Base-by-base conservation (phyloP, 768 basidiomycete genomes). In the Boletus rubescentipes region DNA sequence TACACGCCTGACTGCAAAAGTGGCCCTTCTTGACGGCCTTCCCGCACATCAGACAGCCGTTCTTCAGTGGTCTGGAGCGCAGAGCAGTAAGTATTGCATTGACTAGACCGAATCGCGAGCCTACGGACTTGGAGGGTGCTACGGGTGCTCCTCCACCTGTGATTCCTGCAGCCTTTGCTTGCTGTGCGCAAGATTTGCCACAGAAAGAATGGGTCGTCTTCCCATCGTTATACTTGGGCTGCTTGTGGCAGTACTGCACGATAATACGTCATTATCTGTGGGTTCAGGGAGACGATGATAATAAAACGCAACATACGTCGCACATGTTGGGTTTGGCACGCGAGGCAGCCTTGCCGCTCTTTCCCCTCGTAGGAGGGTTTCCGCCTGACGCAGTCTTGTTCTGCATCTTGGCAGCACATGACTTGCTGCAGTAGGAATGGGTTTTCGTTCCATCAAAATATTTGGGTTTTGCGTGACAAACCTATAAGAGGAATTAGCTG, bases 41-140 rank as follows among this genome's bases (percentile, higher is more conserved):
- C n/a, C 79, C 74, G 62, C 86, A 87, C 72, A 83, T 74, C 41
- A 87, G 62, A 61, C 86, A 87, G 77, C 70, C 49, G 70, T 78
- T 70, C 81, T 57, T 67, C 46, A 45, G 3, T 36, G 69, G 69
- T 58, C 69, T 72, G 68, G 40, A 67, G 60, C 59, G 61, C 39
- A 67, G 59, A 55, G 64, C 63, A 55, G 44, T 71, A 66, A 72
- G 67, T 64, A 69, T 51, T 68, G 69, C 60, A 57, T 58, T 40
- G 62, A 70, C 12, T 34, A 61, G 52, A 61, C 55, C 16, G 50
- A 57, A 59, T 37, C 7, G 57, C 54, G 40, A 49, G 55, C 47
- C 18, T 63, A 70, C 69, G 55, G 64, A 70, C 69, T 71, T 70
- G 60, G 69, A 57, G 65, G 63, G 58, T 42, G 67, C 53, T 40